A percentile compares a stretch with the other conserved stretches of the same genome.
These are phyloP conservation scores for Cytospora schulzeri DNA, from an alignment of 2,329 filamentous ascomycete genomes.

Conservation along the genomic window DNA sequence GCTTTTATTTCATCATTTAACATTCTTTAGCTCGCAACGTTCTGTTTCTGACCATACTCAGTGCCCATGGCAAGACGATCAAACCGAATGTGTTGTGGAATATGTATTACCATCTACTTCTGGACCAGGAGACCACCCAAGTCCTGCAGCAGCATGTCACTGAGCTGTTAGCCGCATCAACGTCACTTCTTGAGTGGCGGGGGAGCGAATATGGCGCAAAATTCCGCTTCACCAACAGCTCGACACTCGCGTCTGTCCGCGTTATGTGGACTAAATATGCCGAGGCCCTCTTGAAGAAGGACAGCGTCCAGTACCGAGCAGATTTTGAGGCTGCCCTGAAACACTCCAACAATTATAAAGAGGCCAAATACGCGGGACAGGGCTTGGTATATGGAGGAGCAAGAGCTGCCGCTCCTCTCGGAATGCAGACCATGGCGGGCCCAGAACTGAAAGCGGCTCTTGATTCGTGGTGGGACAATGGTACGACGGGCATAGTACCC, in stretches of 20 bases:
- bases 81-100: conserved; percentile 48
- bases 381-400: not conserved
- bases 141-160: conserved; percentile 45
- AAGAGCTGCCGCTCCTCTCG: conserved; percentile 11
- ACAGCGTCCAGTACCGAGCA: conserved; percentile 28
- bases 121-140: conserved; percentile 42
- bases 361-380: not conserved
- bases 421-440: not conserved
- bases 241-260: conserved; percentile 41
- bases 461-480: conserved; percentile 20
- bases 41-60: conserved; percentile 52
- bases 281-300: conserved; percentile 22
- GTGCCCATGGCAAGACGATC: conserved; percentile 41
- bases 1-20: conserved; percentile 14
- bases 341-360: not conserved
- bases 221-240: conserved; percentile 8
- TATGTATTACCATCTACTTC: conserved; percentile 56
- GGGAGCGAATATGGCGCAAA: conserved; percentile 44
- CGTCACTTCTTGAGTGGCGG: conserved; percentile 48
- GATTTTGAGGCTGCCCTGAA: conserved; percentile 25
- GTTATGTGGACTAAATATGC: conserved; percentile 44
- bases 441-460: not conserved
- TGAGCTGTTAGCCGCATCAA: conserved; percentile 45
- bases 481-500: not conserved
- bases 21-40: conserved; percentile 53